These are phyloP conservation scores for Colletotrichum neosansevieriae DNA, from an alignment of 2,329 filamentous ascomycete species.

Conservation along the genomic window DNA sequence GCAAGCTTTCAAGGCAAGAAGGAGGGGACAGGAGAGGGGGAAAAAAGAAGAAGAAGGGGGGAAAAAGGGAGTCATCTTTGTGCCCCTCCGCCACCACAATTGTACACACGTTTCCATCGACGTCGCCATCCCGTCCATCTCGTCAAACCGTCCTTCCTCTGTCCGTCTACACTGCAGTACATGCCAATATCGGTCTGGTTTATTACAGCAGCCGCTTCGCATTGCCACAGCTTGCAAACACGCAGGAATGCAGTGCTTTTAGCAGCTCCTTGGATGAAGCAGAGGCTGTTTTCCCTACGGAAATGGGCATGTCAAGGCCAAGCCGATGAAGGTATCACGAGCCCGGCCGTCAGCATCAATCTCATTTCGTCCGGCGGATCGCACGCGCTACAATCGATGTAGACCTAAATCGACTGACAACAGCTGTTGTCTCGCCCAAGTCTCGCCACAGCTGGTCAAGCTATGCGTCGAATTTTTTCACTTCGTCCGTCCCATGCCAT, in stretches of 20 bases:
- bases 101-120: background rate
- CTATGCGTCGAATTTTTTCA: constrained; percentile 16
- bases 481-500: constrained; percentile 24
- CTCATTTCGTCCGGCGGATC: constrained; percentile 15
- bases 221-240: background rate
- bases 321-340: constrained; percentile 36
- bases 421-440: constrained; percentile 33
- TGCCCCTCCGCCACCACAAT: constrained; percentile 25
- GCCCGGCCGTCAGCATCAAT: constrained; percentile 16
- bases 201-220: constrained; percentile 3
- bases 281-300: constrained; percentile 13
- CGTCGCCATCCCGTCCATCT: constrained; percentile 7
- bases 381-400: background rate
- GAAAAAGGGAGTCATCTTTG: constrained; percentile 26
- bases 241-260: background rate
- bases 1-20: constrained; percentile 4
- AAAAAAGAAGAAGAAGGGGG: constrained; percentile 1
- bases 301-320: constrained; percentile 14
- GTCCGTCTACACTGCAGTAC: background rate
- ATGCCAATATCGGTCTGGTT: background rate
- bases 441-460: constrained; percentile 31
- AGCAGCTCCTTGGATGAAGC: constrained; percentile 12
- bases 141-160: constrained; percentile 9
- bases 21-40: constrained; percentile 1
- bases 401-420: constrained; percentile 31